Percentiles rank a stretch among this genome's conserved stretches.
Conservation (phyloP, 208 protist genomes). For the Leishmania amazonensis region DNA sequence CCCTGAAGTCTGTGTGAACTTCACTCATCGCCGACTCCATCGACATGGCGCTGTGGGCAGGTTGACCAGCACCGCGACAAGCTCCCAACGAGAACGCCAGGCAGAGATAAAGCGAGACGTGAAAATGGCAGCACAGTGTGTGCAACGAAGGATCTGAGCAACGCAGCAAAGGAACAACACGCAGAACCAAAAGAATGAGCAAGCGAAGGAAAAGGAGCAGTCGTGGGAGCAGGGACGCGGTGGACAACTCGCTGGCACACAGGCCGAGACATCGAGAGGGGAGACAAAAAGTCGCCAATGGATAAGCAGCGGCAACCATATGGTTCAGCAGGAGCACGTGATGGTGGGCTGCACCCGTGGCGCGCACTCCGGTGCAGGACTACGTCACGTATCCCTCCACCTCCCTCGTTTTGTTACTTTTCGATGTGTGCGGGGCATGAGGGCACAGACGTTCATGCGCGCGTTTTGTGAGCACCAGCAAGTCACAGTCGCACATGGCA, state of each 20-base stretch:
- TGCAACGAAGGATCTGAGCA: not conserved
- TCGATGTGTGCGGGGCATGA: not conserved
- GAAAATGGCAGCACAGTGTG: not conserved
- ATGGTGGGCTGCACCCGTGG: not conserved
- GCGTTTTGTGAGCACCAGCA: not conserved
- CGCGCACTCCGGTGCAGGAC: not conserved
- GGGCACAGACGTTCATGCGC: not conserved
- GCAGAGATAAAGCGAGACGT: not conserved
- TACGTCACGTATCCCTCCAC: not conserved
- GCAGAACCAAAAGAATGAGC: not conserved
- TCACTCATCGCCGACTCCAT: not conserved
- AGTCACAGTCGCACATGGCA: not conserved
- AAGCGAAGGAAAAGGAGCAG: not conserved
- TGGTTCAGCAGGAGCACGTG: too few species aligned
- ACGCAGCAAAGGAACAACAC: not conserved
- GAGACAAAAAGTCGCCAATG: not conserved
- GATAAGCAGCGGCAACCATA: not conserved
- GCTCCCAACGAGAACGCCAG: not conserved
- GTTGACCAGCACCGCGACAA: not conserved
- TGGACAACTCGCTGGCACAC: not conserved
- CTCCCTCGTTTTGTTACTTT: not conserved
- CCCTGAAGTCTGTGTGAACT: slow-evolving; percentile 18
- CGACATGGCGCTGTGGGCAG: not conserved
- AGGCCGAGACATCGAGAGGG: too few species aligned
- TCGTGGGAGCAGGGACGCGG: not conserved